These are phyloP conservation scores for Boechera stricta DNA, from an alignment of 345 rosid species.

Conservation along the genomic window DNA sequence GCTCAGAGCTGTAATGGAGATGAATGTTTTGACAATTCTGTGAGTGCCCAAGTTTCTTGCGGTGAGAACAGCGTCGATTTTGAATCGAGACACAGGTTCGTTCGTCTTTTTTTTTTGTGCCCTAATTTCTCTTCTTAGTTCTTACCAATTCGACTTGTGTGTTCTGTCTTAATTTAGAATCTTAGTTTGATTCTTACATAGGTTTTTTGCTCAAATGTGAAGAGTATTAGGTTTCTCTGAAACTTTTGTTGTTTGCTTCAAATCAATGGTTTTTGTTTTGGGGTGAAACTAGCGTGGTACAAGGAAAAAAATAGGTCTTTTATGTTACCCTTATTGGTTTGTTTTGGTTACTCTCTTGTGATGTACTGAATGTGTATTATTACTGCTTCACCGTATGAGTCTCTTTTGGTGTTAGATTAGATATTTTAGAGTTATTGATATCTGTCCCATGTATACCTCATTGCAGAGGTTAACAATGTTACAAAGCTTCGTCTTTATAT, in stretches of 20 bases:
- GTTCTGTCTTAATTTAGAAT: neutral
- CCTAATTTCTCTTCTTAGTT: slow-evolving; percentile 32
- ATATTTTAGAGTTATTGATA: slow-evolving; percentile 36
- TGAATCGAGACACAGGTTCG: slow-evolving; percentile 60
- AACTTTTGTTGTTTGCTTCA: slow-evolving; percentile 16
- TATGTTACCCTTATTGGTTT: slow-evolving; percentile 13
- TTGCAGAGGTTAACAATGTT: slow-evolving; percentile 43
- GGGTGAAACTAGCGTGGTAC: slow-evolving; percentile 20
- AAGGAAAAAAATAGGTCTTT: neutral
- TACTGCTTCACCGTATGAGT: slow-evolving; percentile 19
- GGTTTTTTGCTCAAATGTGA: neutral
- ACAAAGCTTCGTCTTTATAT: slow-evolving; percentile 8
- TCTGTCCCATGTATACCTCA: slow-evolving; percentile 39
- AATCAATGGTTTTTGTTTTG: neutral
- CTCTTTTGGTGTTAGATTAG: slow-evolving; percentile 31
- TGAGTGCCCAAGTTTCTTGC: slow-evolving; percentile 49
- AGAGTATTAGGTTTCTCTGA: slow-evolving; percentile 12
- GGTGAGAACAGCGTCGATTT: slow-evolving; percentile 59
- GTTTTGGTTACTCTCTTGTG: slow-evolving; percentile 27
- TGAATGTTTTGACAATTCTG: slow-evolving; percentile 23
- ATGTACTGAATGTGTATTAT: slow-evolving; percentile 20
- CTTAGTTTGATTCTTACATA: neutral
- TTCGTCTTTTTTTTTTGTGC: slow-evolving; percentile 8
- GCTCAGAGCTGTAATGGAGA: slow-evolving; percentile 32
- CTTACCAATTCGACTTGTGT: slow-evolving; percentile 12